Evolutionary conservation across 2,329 filamentous ascomycete genomes (phyloP).

Genomic region (Talaromyces sp.): DNA sequence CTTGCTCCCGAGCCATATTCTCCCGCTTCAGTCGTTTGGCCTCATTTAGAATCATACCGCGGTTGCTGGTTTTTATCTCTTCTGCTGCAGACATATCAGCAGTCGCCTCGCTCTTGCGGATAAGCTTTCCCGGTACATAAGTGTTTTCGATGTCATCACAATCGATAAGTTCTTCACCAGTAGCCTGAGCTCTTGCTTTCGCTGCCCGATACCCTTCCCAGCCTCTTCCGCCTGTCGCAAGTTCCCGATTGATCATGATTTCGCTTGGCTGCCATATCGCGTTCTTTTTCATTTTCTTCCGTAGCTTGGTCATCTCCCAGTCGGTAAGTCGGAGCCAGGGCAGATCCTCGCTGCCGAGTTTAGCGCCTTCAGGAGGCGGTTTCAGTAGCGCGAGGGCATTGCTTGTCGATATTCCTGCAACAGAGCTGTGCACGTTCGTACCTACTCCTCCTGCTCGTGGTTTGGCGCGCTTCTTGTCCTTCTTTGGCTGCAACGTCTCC

Average conservation of each 20-base stretch:
- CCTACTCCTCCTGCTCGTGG: conserved; percentile 32
- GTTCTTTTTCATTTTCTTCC: conserved; percentile 70
- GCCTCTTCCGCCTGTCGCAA: conserved; percentile 57
- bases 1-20: conserved; percentile 48
- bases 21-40: conserved; percentile 61
- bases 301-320: conserved; percentile 63
- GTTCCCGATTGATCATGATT: conserved; percentile 63
- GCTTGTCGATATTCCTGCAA: conserved; percentile 59
- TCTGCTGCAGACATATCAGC: conserved; percentile 36
- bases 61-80: conserved; percentile 54
- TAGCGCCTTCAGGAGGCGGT: conserved; percentile 58
- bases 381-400: conserved; percentile 58
- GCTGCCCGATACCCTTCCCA: conserved; percentile 50
- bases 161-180: conserved; percentile 56
- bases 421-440: conserved; percentile 53
- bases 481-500: conserved; percentile 32
- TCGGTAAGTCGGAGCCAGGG: conserved; percentile 65
- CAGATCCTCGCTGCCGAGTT: conserved; percentile 57
- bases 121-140: conserved; percentile 37
- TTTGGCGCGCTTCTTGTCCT: conserved; percentile 38
- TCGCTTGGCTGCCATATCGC: conserved; percentile 65
- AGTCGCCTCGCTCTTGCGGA: conserved; percentile 40
- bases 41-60: conserved; percentile 59
- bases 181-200: conserved; percentile 49
- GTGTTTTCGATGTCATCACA: conserved; percentile 47